Evolutionary conservation across 2,329 filamentous ascomycete species (phyloP), one percentile per base, ranked within the genome.

Genomic region (Microcera coccophila): DNA sequence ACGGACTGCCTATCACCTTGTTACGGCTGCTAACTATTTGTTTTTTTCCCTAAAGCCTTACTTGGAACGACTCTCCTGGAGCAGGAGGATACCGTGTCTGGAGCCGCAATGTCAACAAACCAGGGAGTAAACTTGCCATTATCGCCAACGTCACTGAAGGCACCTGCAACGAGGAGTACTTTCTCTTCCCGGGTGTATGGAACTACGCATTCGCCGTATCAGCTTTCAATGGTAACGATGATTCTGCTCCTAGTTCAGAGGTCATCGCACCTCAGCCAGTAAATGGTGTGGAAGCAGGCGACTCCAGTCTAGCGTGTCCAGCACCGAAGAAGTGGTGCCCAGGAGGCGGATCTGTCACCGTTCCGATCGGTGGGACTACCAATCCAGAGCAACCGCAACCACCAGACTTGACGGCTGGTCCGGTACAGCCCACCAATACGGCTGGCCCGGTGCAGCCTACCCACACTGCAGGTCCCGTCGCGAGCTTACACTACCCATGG

Each of bases 351-450:
- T 7, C 7, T 26, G 22, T 26, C 12, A 26, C 22, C 22, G 12
- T 26, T 26, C 22, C 22, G 7, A 26, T 26, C 7, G 22, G 22
- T 26, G 22, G 22, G 22, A 26, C 22, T 12, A 26, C 22, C 22
- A 26, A 26, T 26, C 22, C 22, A 26, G 22, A 26, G 22, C 22
- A 26, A 26, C 22, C 22, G 7, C 22, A 26, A 26, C 22, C 22
- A 7, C 22, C 22, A 7, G 12, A 7, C 22, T 26, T 26, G 22
- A 26, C 22, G 12, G 22, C 22, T 12, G 22, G 41, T n/a, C 24
- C 35, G 33, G 33, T 22, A 18, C 14, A 18, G 12, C 34, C 29
- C 17, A 39, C 28, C 35, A 38, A 22, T n/a, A 38, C 36, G 5
- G 29, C 15, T 41, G 38, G 38, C 33, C 19, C 22, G 16, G 16